Base-by-base conservation (phyloP, 2,329 filamentous ascomycete species). In the Sclerotinia nivalis region DNA sequence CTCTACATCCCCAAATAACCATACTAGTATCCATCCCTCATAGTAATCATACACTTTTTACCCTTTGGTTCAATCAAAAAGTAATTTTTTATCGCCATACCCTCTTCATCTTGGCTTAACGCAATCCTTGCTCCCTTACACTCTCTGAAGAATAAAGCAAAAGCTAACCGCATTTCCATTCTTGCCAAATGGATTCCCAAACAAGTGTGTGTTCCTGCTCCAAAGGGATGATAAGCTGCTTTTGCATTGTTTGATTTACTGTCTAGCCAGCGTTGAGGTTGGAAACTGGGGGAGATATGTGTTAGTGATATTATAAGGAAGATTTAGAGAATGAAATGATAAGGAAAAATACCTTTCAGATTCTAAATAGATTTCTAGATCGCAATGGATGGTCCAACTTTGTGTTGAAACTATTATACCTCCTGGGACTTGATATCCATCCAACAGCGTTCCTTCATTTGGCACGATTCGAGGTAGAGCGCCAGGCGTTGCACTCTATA, bases 341-440 rank as follows among this genome's bases (percentile, higher is more conserved):
- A 28, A 4, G 13, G 22, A 3, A 12, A 40, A 22, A 28, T 55
- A 66, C 62, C 49, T 66, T 45, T 66, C 62, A 28, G 81, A 80
- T 5, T 81, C 74, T 2, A 73, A 61, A 66, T 81, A 83, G 8
- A 81, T 75, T 1, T 59, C 60, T 0, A 75, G 72, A 67, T 81
- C 76, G 8, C 80, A 78, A 70, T 83, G 82, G 37, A 82, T 72
- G 28, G 78, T 80, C 66, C 79, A 82, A 31, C 77, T 73, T 73
- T 81, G 80, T 0, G 80, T 80, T 1, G 76, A 74, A 1, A 82
- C 76, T 0, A 73, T 78, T 0, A 73, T 74, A 0, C 77, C 80
- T 8, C 74, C 77, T 0, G 80, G 80, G 12, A 83, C 43, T 31
- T 71, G 73, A 50, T 78, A 76, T 4, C 77, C 79, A 13, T 70